phyloP scores from a whole-genome alignment of 768 basidiomycete species.

The Russula virescens region DNA sequence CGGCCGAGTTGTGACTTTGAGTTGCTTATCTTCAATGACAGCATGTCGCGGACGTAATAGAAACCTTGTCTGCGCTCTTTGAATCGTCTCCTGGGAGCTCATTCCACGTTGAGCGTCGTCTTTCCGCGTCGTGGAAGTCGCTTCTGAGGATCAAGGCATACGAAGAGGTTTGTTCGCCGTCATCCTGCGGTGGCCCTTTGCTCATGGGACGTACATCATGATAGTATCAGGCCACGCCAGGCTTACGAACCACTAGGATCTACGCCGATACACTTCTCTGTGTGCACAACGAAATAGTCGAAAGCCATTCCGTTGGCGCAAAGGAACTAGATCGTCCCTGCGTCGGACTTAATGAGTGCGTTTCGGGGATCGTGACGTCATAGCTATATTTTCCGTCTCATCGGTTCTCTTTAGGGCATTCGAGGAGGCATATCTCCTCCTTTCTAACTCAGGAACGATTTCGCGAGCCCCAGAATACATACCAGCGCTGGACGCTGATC shows the following conservation, averaged over 20 bases:
- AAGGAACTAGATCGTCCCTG: background rate
- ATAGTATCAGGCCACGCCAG: background rate
- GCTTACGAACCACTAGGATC: background rate
- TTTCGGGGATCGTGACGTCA: background rate
- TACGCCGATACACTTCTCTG: constrained; percentile 9
- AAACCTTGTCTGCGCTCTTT: constrained; percentile 1
- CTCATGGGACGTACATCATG: too few relatives aligned
- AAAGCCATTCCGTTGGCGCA: background rate
- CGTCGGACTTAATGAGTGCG: constrained; percentile 7
- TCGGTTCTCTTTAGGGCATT: background rate
- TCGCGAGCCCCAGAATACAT: background rate
- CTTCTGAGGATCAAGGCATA: constrained; percentile 5
- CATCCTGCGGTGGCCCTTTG: background rate
- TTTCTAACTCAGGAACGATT: constrained; percentile 5
- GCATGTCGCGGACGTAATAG: background rate
- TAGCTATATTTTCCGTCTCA: background rate
- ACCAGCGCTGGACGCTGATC: constrained; percentile 4
- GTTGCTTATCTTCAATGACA: background rate
- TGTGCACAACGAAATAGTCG: constrained; percentile 7
- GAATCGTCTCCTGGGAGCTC: background rate
- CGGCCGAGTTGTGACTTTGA: too few relatives aligned
- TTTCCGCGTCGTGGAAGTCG: constrained; percentile 9
- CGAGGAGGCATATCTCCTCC: constrained; percentile 2
- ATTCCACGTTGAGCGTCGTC: background rate
- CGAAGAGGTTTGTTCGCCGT: background rate